Percentiles rank a stretch among this genome's conserved stretches.
Evolutionary conservation across 345 rosid genomes (phyloP).

Genomic region (Kernera saxatilis): DNA sequence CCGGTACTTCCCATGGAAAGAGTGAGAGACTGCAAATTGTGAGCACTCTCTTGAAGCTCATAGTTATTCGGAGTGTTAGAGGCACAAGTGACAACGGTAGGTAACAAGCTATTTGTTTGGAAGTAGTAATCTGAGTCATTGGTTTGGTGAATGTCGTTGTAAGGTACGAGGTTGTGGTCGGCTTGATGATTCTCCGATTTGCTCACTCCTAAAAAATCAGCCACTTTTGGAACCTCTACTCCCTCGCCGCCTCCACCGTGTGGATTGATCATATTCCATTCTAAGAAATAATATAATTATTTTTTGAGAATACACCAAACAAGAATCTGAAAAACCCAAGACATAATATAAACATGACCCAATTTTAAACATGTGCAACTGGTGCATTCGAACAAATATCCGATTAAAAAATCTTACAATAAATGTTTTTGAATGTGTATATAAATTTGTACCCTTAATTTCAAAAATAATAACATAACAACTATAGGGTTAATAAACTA

Average conservation of each 20-base stretch:
- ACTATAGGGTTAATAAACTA: no score
- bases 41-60: slow-evolving; percentile 65
- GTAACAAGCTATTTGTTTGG: slow-evolving; percentile 46
- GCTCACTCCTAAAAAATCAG: slow-evolving; percentile 91
- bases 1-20: slow-evolving; percentile 83
- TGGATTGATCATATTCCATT: slow-evolving; percentile 69
- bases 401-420: no score
- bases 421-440: neutral
- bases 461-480: no score
- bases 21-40: slow-evolving; percentile 73
- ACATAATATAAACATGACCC: neutral
- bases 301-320: neutral
- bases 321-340: neutral
- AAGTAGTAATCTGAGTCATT: slow-evolving; percentile 61
- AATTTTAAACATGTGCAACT: neutral
- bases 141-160: slow-evolving; percentile 56
- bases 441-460: neutral
- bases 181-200: slow-evolving; percentile 57
- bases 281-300: slow-evolving; percentile 30
- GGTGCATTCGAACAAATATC: neutral
- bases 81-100: slow-evolving; percentile 38
- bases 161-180: slow-evolving; percentile 54
- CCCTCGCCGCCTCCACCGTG: slow-evolving; percentile 43
- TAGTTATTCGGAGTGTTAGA: slow-evolving; percentile 35
- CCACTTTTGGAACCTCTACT: slow-evolving; percentile 83